Evolutionary conservation across 257 asterid species (phyloP).

Genomic region (Solanum chaucha): DNA sequence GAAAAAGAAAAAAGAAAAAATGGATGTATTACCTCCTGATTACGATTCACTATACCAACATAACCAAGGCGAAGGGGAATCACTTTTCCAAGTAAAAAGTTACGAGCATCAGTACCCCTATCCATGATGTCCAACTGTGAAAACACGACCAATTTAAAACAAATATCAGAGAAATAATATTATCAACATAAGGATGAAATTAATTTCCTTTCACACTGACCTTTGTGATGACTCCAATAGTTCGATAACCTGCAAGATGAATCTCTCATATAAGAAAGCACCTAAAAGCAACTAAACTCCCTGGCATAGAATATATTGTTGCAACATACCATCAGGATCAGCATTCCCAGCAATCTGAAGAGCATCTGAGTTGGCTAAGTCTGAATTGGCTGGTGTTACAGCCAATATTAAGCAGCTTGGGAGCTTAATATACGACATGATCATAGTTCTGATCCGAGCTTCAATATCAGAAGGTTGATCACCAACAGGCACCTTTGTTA

Average conservation of each 20-base stretch:
- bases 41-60: conserved; percentile 92
- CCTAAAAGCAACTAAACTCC: background rate
- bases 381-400: conserved; percentile 94
- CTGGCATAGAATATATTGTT: background rate
- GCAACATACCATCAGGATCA: conserved; percentile 76
- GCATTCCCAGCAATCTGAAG: conserved; percentile 96
- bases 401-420: conserved; percentile 81
- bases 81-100: conserved; percentile 90
- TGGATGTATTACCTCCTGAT: conserved; percentile 71
- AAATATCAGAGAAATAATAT: background rate
- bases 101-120: conserved; percentile 92
- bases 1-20: background rate
- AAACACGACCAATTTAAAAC: background rate
- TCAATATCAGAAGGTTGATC: conserved; percentile 98
- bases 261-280: background rate
- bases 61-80: conserved; percentile 96
- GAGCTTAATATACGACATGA: conserved; percentile 65
- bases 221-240: conserved; percentile 96
- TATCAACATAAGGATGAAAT: background rate
- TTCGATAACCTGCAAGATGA: conserved; percentile 68
- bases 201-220: conserved; percentile 14
- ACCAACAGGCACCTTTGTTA: conserved; percentile 93
- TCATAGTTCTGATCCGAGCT: conserved; percentile 89
- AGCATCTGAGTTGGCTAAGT: conserved; percentile 95
- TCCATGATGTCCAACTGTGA: conserved; percentile 97